Evolutionary conservation across 441 rosid species (phyloP), one percentile per base, ranked within the genome.

Genomic region (Pelargonium citronellum): DNA sequence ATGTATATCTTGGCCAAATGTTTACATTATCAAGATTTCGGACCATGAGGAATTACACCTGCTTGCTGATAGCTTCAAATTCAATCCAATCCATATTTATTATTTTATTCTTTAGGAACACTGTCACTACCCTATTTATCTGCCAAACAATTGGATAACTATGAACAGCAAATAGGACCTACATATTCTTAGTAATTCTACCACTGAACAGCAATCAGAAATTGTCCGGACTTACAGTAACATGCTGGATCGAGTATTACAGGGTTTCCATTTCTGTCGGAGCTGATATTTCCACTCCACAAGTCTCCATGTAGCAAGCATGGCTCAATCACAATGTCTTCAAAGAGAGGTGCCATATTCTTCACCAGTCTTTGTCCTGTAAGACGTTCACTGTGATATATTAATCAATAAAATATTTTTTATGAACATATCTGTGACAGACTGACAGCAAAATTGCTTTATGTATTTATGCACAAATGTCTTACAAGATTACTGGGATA

Each of bases 181-280:
- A 46, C 10, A 46, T 46, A 46, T 46, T 9, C 51, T 46, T 46
- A 46, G 51, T 10, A 9, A 46, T 10, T 12, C 2, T 46, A 6
- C 9, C 51, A 9, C 8, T 58, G 43, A 11, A 22, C 24, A 22
- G 24, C 24, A 22, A 22, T 22, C 24, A 22, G 2, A 37, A 57
- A 19, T 34, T 12, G 51, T 46, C 12, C 0, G 0, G 55, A 81
- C 82, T 86, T 79, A 93, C 96, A 91, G 81, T 91, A 91, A 75
- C 98, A 93, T n/a, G 97, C 98, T 47, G 97, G 98, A 77, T 93
- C 97, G 47, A 93, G 97, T 73, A 91, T 87, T 69, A 93, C 90
- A 41, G 98, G 97, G 72, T 88, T 83, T 16, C 91, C 87, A 66
- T 84, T 83, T 82, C 82, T 84, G 83, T 87, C 91, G 12, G 86